A percentile compares a stretch with the other conserved stretches of the same genome.
These are phyloP conservation scores for Stephanodiscus minutulus DNA, from an alignment of 108 stramenopile species.

Conservation along the genomic window DNA sequence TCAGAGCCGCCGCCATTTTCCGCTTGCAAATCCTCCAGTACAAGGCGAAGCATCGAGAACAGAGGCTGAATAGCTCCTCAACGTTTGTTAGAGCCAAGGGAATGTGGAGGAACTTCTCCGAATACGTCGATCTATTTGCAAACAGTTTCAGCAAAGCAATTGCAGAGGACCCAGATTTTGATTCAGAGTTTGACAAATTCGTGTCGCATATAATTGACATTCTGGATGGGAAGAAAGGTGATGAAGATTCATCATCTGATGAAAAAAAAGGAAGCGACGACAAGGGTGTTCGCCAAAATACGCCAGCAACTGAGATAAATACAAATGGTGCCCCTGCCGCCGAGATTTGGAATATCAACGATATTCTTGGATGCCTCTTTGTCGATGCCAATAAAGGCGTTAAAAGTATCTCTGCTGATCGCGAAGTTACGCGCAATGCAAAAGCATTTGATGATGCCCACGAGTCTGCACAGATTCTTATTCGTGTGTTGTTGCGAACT, in stretches of 20 bases:
- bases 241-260: slow-evolving; percentile 14
- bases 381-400: slow-evolving; percentile 9
- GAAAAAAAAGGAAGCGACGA: neutral
- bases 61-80: slow-evolving; percentile 24
- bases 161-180: slow-evolving; percentile 81
- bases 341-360: slow-evolving; percentile 31
- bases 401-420: slow-evolving; percentile 7
- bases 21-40: slow-evolving; percentile 79
- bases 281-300: neutral
- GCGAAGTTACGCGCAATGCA: slow-evolving; percentile 8
- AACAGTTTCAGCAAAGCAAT: slow-evolving; percentile 79
- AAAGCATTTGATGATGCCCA: slow-evolving; percentile 44
- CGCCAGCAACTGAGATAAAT: neutral
- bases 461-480: slow-evolving; percentile 36
- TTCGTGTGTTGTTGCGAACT: slow-evolving; percentile 58
- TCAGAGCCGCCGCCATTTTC: slow-evolving; percentile 75
- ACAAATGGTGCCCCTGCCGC: neutral
- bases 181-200: slow-evolving; percentile 76
- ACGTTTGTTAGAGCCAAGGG: slow-evolving; percentile 15
- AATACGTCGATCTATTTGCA: slow-evolving; percentile 72
- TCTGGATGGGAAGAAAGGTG: slow-evolving; percentile 62
- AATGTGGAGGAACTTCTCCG: slow-evolving; percentile 61
- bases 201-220: slow-evolving; percentile 65
- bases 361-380: slow-evolving; percentile 38
- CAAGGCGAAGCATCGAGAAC: slow-evolving; percentile 56